Percentiles rank a stretch among this genome's conserved stretches.
Evolutionary conservation across 2,329 filamentous ascomycete genomes (phyloP).

Genomic region (Pyrenophora seminiperda): DNA sequence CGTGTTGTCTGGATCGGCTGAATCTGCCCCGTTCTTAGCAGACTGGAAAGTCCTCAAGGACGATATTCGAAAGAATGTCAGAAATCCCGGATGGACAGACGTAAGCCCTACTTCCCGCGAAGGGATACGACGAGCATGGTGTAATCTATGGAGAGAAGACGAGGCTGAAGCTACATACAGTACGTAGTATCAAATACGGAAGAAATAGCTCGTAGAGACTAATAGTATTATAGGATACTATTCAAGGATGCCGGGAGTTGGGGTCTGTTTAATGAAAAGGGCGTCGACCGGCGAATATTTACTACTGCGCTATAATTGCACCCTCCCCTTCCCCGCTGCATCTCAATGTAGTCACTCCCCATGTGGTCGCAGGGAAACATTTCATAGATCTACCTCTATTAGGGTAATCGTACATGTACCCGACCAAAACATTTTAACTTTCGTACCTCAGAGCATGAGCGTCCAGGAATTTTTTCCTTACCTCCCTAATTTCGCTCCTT

Average conservation of each 20-base stretch:
- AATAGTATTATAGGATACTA: background rate
- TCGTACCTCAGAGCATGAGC: background rate
- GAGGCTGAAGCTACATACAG: constrained; percentile 1
- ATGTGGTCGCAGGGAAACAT: background rate
- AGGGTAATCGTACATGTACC: background rate
- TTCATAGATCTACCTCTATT: background rate
- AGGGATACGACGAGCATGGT: constrained; percentile 1
- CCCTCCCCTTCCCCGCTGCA: background rate
- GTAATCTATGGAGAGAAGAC: background rate
- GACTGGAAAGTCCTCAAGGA: constrained; percentile 3
- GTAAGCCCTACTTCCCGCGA: background rate
- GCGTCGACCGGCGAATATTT: background rate
- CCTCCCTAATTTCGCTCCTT: background rate
- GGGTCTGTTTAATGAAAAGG: constrained; percentile 5
- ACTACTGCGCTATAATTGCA: background rate
- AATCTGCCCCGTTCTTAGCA: background rate
- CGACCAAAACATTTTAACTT: background rate
- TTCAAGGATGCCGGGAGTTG: background rate
- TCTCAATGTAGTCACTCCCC: background rate
- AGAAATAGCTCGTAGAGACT: background rate
- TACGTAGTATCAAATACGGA: background rate
- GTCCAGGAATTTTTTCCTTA: background rate
- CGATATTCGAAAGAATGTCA: background rate
- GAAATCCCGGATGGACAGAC: constrained; percentile 2
- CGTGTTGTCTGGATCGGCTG: background rate